phyloP scores from a whole-genome alignment of 2,329 filamentous ascomycete species.

The Passalora sequoiae region DNA sequence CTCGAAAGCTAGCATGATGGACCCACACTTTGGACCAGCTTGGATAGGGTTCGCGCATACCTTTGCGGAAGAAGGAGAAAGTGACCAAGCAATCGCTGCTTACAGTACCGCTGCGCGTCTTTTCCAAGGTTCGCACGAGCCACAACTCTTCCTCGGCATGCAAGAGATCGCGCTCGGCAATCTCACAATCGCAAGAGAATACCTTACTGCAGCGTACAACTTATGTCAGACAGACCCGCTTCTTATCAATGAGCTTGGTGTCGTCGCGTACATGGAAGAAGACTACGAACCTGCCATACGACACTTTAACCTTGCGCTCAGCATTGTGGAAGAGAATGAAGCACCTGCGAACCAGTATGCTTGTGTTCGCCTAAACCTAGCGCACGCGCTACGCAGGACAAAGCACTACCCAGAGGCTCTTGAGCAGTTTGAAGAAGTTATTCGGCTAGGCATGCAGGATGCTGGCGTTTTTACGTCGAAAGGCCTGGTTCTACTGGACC shows the following conservation, averaged over 20 bases:
- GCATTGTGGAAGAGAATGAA: slow-evolving; percentile 72
- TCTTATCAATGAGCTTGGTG: slow-evolving; percentile 89
- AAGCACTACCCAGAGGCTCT: slow-evolving; percentile 67
- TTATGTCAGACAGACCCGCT: slow-evolving; percentile 81
- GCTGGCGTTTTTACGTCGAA: slow-evolving; percentile 74
- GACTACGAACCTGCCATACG: slow-evolving; percentile 68
- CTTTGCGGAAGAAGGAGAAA: slow-evolving; percentile 93
- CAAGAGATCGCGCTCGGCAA: slow-evolving; percentile 96
- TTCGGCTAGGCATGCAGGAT: slow-evolving; percentile 72
- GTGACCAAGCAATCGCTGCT: slow-evolving; percentile 95
- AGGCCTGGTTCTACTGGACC: slow-evolving; percentile 75
- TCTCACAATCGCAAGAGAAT: slow-evolving; percentile 87
- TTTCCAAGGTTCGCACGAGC: slow-evolving; percentile 94
- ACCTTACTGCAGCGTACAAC: slow-evolving; percentile 80
- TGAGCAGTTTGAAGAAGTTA: slow-evolving; percentile 77
- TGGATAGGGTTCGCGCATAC: slow-evolving; percentile 99
- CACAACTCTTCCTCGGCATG: slow-evolving; percentile 95
- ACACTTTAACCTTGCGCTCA: slow-evolving; percentile 72
- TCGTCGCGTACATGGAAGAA: slow-evolving; percentile 91
- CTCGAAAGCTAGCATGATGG: slow-evolving; percentile 95
- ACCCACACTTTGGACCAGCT: slow-evolving; percentile 91
- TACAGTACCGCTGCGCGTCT: slow-evolving; percentile 92
- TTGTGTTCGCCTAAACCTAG: slow-evolving; percentile 80
- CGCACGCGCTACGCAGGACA: slow-evolving; percentile 74
- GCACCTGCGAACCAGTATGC: slow-evolving; percentile 71